Conservation (phyloP, 2,329 filamentous ascomycete species). For the Colletotrichum melonis region DNA sequence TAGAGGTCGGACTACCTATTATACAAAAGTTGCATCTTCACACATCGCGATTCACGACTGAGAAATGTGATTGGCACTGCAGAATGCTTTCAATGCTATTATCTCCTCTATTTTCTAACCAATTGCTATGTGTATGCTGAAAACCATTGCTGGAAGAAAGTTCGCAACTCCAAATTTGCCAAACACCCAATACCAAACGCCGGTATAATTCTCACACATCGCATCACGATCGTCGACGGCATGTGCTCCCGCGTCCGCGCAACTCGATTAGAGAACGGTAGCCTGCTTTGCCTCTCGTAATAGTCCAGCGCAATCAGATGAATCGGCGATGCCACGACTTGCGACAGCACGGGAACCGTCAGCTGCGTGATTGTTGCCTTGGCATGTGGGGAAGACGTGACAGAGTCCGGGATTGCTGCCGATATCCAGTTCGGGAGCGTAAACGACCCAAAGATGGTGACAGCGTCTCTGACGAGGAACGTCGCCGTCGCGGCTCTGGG, state of each 20-base stretch:
- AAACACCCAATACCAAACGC: constrained; percentile 46
- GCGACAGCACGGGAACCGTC: constrained; percentile 44
- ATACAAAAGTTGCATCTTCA: too few species aligned
- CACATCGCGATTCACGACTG: too few species aligned
- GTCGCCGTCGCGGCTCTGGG: constrained; percentile 41
- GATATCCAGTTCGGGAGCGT: constrained; percentile 43
- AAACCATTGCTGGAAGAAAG: neutral
- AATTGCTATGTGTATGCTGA: neutral
- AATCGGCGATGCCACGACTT: constrained; percentile 44
- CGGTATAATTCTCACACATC: constrained; percentile 44
- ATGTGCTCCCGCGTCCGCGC: constrained; percentile 40
- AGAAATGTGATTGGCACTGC: too few species aligned
- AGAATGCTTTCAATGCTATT: too few species aligned
- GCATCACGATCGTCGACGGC: constrained; percentile 41
- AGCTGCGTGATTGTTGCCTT: constrained; percentile 43
- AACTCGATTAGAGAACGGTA: constrained; percentile 37
- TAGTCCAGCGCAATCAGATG: constrained; percentile 41
- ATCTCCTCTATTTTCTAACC: too few species aligned
- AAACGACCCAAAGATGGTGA: constrained; percentile 48
- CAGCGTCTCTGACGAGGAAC: constrained; percentile 43
- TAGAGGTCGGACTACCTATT: too few species aligned
- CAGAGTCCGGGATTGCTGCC: constrained; percentile 40
- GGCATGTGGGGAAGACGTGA: constrained; percentile 39
- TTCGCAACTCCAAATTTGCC: constrained; percentile 39
- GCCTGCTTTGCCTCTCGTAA: constrained; percentile 38